phyloP scores from a whole-genome alignment of 2,329 filamentous ascomycete species.

The Botrytis deweyae region DNA sequence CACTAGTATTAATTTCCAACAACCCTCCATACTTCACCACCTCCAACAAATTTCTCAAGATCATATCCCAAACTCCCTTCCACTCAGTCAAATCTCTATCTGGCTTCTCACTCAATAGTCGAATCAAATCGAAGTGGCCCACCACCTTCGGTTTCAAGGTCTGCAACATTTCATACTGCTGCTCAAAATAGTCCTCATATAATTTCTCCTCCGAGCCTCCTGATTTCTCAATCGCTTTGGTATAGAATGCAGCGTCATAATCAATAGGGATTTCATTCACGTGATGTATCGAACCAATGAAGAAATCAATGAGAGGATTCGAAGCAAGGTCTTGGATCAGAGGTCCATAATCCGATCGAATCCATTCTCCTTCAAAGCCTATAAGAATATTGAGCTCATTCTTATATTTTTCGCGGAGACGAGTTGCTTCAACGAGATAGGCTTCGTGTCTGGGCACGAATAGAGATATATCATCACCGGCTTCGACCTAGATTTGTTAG shows the following conservation, averaged over 20 bases:
- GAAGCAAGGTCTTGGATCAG: constrained; percentile 59
- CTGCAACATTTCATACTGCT: constrained; percentile 77
- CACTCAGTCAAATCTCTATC: constrained; percentile 54
- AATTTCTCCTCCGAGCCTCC: constrained; percentile 69
- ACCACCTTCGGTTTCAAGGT: constrained; percentile 73
- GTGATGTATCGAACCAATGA: constrained; percentile 92
- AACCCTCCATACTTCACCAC: constrained; percentile 74
- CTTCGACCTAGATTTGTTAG: constrained; percentile 47
- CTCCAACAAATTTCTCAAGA: constrained; percentile 71
- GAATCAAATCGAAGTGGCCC: constrained; percentile 91
- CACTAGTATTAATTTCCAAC: constrained; percentile 86
- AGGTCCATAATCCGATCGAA: constrained; percentile 62
- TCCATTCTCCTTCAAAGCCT: constrained; percentile 93
- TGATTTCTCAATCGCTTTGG: constrained; percentile 37
- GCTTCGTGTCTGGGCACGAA: constrained; percentile 61
- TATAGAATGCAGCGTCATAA: constrained; percentile 70
- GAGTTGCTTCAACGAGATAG: constrained; percentile 73
- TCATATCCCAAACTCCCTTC: constrained; percentile 71
- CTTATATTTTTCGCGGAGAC: constrained; percentile 69
- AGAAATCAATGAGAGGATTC: constrained; percentile 74
- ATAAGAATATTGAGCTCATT: constrained; percentile 74
- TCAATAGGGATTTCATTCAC: constrained; percentile 86
- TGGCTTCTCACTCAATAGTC: constrained; percentile 72
- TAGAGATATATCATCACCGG: constrained; percentile 44
- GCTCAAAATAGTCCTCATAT: constrained; percentile 83